Conservation (phyloP, 805 yeast genomes). For the Pichia sporocuriosa region DNA sequence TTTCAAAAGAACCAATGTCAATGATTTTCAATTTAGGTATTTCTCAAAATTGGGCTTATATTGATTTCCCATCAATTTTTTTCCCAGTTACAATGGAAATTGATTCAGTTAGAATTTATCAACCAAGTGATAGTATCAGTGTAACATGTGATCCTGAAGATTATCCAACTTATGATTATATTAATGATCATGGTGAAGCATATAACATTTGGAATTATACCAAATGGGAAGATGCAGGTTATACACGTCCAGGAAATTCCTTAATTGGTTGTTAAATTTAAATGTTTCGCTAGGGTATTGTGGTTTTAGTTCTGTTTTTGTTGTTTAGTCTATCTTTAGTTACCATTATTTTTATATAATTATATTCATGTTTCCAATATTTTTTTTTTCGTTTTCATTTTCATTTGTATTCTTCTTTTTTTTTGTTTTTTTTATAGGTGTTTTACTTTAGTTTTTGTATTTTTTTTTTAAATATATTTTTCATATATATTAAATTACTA, state of each 20-base stretch:
- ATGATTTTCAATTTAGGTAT: constrained; percentile 82
- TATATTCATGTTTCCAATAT: no score
- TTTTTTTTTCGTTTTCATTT: not conserved
- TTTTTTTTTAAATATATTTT: not conserved
- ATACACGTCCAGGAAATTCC: constrained; percentile 54
- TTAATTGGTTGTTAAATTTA: constrained; percentile 37
- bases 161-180: constrained; percentile 82
- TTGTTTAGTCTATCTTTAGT: not conserved
- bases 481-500: not conserved
- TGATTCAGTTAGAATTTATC: constrained; percentile 90
- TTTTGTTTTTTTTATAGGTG: not conserved
- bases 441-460: not conserved
- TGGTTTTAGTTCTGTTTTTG: not conserved
- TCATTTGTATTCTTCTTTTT: not conserved
- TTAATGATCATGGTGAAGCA: constrained; percentile 59
- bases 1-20: constrained; percentile 91
- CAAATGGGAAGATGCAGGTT: constrained; percentile 71
- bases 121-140: constrained; percentile 56
- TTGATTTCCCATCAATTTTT: constrained; percentile 73
- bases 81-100: constrained; percentile 76
- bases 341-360: not conserved
- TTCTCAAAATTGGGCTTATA: constrained; percentile 89
- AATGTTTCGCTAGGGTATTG: not conserved
- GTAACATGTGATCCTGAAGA: constrained; percentile 82
- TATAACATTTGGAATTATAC: constrained; percentile 68